These are phyloP conservation scores for Pichia sporocuriosa DNA, from an alignment of 805 yeast genomes.

Conservation along the genomic window DNA sequence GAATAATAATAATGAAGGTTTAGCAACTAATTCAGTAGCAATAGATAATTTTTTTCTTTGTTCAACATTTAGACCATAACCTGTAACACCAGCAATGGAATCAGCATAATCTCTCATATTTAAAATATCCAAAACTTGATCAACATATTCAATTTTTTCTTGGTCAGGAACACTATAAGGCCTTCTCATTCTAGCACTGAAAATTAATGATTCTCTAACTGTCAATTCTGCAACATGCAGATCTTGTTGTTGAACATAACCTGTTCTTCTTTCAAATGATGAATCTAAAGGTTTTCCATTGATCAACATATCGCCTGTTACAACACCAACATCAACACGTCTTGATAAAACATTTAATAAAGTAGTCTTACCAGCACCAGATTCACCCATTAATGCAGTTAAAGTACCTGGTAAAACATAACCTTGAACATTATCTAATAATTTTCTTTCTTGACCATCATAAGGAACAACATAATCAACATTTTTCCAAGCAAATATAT, in stretches of 20 bases:
- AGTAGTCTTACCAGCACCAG: conserved; percentile 62
- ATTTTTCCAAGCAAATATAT: conserved; percentile 57
- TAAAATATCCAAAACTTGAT: conserved; percentile 33
- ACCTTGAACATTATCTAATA: conserved; percentile 40
- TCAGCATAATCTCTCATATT: conserved; percentile 42
- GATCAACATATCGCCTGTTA: conserved; percentile 51
- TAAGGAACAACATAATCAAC: conserved; percentile 51
- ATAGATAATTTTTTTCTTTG: conserved; percentile 48
- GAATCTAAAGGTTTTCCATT: conserved; percentile 43
- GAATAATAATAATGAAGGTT: conserved; percentile 45
- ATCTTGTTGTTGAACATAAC: conserved; percentile 54
- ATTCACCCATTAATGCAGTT: conserved; percentile 59
- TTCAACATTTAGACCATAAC: conserved; percentile 47
- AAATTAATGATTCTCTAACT: conserved; percentile 43
- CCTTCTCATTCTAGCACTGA: conserved; percentile 45
- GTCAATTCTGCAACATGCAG: conserved; percentile 44
- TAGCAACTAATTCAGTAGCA: conserved; percentile 54
- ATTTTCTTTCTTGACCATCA: conserved; percentile 33
- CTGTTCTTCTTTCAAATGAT: conserved; percentile 48
- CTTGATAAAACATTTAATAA: conserved; percentile 46
- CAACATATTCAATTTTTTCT: conserved; percentile 40
- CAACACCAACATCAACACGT: conserved; percentile 44
- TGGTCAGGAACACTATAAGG: conserved; percentile 33
- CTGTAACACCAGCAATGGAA: conserved; percentile 41
- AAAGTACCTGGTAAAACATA: conserved; percentile 46